Base-by-base conservation (phyloP, 352 stramenopile genomes). In the Thalassiosira hispida region DNA sequence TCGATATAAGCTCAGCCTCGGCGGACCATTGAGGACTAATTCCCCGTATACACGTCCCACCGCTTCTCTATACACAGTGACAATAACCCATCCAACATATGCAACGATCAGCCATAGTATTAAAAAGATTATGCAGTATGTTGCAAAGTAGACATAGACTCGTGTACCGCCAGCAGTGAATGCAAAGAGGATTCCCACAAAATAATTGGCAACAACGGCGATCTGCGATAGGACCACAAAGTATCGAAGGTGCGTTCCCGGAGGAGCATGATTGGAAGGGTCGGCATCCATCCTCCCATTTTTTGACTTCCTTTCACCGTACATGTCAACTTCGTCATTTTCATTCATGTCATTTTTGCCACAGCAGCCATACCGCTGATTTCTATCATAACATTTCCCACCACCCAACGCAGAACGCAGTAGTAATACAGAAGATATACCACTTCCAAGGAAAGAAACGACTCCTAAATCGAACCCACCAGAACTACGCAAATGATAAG, bases 61-160 rank as follows among this genome's bases (percentile, higher is more conserved):
- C 49, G 74, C 25, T 57, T 74, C 67, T 70, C 66, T 64, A 31
- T 83, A 83, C 14, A 63, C 49, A 52, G 35, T 49, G 2, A 83
- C 22, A 3, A 83, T 16, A 46, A 70, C 22, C 62, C 68, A 81
- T 20, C 66, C 69, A 57, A 22, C 40, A 63, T 64, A 69, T 20
- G 72, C 62, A 16, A 66, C 52, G n/a, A 73, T 33, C 31, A 75
- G 20, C 78, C 78, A 85, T 0, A 82, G n/a, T 27, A 81, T 49
- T 18, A 61, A 63, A 82, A 85, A 85, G 11, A 65, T 79, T 35
- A 55, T 57, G 44, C 78, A 85, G 47, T 85, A 85, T 0, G 73
- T 73, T 9, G 60, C 78, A 64, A 85, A 85, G 35, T 75, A 76
- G 18, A 72, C 55, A 60, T 85, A 85, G 2, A 79, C 23, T 44